Evolutionary conservation across 345 rosid genomes (phyloP).

Genomic region (Hevea brasiliensis): DNA sequence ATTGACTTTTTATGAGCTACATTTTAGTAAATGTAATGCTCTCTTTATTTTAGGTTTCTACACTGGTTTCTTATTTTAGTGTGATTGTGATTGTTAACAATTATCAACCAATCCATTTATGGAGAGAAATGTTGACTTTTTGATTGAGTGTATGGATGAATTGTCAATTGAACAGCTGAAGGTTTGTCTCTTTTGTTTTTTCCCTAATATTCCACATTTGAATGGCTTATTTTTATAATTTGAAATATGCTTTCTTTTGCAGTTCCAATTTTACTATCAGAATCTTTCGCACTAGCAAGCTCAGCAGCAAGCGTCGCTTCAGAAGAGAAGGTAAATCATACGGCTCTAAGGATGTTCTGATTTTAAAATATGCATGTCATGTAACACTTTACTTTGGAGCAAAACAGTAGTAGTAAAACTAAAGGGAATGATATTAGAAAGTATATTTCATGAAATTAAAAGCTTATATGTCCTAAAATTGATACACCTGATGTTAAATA

Average conservation of each 20-base stretch:
- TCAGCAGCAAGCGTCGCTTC: slow-evolving; percentile 95
- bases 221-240: slow-evolving; percentile 8
- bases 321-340: slow-evolving; percentile 70
- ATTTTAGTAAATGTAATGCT: background rate
- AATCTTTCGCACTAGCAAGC: slow-evolving; percentile 90
- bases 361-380: background rate
- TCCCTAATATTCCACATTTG: slow-evolving; percentile 1
- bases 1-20: background rate
- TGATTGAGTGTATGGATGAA: slow-evolving; percentile 99
- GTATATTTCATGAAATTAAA: too few species aligned
- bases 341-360: too few species aligned
- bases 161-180: slow-evolving; percentile 86
- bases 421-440: background rate
- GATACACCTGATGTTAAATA: too few species aligned
- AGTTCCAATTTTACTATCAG: slow-evolving; percentile 89
- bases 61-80: slow-evolving; percentile 37
- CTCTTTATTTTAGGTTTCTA: background rate
- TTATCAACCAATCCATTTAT: slow-evolving; percentile 76
- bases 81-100: slow-evolving; percentile 89
- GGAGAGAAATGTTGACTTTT: slow-evolving; percentile 91
- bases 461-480: too few species aligned
- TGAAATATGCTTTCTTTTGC: slow-evolving; percentile 23
- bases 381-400: too few species aligned
- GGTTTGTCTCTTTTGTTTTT: slow-evolving; percentile 50
- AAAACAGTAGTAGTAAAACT: background rate